Conservation (phyloP, 2,329 filamentous ascomycete genomes). For the Exophiala oligosperma region DNA sequence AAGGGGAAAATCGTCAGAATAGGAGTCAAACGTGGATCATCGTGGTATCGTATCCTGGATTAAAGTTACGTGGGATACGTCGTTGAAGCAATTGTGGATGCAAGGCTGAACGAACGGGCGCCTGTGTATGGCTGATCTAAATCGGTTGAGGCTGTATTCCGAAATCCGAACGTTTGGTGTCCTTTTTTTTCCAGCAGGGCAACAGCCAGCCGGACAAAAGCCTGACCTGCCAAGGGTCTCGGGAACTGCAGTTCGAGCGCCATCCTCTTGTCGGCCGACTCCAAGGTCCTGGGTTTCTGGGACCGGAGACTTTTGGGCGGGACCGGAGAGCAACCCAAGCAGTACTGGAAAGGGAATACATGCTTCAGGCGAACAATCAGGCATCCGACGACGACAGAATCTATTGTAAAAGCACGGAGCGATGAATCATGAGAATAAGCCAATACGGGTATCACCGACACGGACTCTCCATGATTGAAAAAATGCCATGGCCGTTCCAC, state of each 20-base stretch:
- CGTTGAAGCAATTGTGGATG: conserved; percentile 5
- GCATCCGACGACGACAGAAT: background rate
- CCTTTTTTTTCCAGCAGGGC: background rate
- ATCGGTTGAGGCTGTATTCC: conserved; percentile 39
- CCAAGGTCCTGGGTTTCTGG: too few species aligned
- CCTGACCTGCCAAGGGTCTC: background rate
- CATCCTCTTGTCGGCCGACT: too few species aligned
- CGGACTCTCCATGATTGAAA: too few species aligned
- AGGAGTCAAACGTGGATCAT: conserved; percentile 7
- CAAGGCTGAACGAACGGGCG: conserved; percentile 8
- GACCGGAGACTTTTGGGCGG: too few species aligned
- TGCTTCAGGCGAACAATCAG: background rate
- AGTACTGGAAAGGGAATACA: too few species aligned
- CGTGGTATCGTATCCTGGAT: conserved; percentile 6
- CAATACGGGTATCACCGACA: background rate
- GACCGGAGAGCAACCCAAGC: too few species aligned
- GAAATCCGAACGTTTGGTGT: background rate
- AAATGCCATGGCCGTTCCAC: too few species aligned
- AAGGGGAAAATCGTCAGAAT: background rate
- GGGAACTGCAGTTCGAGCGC: too few species aligned
- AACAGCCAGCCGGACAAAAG: background rate
- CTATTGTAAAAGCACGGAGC: too few species aligned
- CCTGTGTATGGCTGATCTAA: conserved; percentile 1
- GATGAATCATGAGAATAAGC: background rate
- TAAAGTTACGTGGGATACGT: background rate